Evolutionary conservation across 2,329 filamentous ascomycete species (phyloP), one percentile per base, ranked within the genome.

Genomic region (Nemania bipapillata): DNA sequence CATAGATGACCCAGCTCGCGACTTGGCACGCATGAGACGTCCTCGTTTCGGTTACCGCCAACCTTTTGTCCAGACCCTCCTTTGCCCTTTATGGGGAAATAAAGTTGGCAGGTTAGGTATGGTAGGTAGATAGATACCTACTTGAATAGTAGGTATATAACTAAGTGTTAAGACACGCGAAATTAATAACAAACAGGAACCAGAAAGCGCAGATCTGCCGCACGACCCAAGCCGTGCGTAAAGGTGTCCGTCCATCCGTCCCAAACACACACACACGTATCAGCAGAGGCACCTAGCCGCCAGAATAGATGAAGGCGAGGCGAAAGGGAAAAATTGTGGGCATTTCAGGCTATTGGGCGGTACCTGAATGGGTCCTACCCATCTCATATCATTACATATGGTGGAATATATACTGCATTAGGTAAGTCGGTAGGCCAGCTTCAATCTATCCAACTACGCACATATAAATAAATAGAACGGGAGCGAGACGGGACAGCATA

Each of bases 261-360:
- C 42, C 40, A 15, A 15, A 49, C 60, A 50, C 55, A 63, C 7
- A 54, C 40, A 15, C 40, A 49, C 60, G 60, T 63, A 63, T 63
- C 40, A 63, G 55, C 30, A 11, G 17, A 12, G 22, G 47, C 42
- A 20, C 47, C 32, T 65, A 65, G 40, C 63, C 57, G 63, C 55
- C 28, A 37, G 35, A 42, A 59, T 20, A 59, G 17, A 53, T 60
- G 30, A 52, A 37, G 28, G 42, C 17, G 49, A 53, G 17, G 40
- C 40, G 8, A n/a, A 15, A n/a, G 40, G 40, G 47, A 49, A 40
- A 58, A 40, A 58, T 53, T 50, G 47, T 54, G 40, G 40, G 15
- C 40, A 45, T 45, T 45, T 45, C 42, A 62, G 58, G 22, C 30
- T 20, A 63, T 55, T 17, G 22, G n/a, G 52, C 45, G 45, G 45